Conservation (phyloP, 2,329 filamentous ascomycete genomes). For the Colletotrichum zoysiae region DNA sequence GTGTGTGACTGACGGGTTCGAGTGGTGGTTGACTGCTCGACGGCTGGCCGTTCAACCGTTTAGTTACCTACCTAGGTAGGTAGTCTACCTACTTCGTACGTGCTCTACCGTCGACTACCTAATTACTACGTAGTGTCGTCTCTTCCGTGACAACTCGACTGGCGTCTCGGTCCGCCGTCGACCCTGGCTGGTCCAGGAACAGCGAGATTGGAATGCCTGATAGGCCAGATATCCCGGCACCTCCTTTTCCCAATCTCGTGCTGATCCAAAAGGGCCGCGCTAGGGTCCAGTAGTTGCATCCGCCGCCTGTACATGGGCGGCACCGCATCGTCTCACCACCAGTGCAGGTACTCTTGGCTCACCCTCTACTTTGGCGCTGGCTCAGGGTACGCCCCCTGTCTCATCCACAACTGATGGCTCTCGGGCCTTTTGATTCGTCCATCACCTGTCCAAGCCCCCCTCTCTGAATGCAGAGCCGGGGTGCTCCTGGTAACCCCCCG, state of each 20-base stretch:
- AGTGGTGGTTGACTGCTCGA: slow-evolving; percentile 19
- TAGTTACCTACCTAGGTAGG: no score
- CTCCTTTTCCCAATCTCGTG: slow-evolving; percentile 42
- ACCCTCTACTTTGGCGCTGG: slow-evolving; percentile 37
- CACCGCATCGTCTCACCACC: slow-evolving; percentile 39
- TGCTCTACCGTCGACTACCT: no score
- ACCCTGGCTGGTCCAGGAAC: slow-evolving; percentile 33
- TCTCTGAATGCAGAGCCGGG: slow-evolving; percentile 10
- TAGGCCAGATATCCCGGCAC: slow-evolving; percentile 31
- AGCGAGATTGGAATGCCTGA: slow-evolving; percentile 32
- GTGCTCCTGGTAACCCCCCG: slow-evolving; percentile 24
- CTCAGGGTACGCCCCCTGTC: slow-evolving; percentile 20
- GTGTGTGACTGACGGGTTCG: neutral
- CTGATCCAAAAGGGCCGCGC: slow-evolving; percentile 8
- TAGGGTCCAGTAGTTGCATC: slow-evolving; percentile 36
- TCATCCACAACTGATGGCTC: slow-evolving; percentile 13
- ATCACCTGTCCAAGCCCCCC: slow-evolving; percentile 29
- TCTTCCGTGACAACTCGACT: slow-evolving; percentile 11
- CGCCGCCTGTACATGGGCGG: slow-evolving; percentile 38
- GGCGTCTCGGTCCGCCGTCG: slow-evolving; percentile 8
- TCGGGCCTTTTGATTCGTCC: slow-evolving; percentile 35
- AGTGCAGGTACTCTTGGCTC: slow-evolving; percentile 38
- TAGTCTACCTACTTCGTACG: no score
- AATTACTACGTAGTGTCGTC: neutral
- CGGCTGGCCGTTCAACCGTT: slow-evolving; percentile 34